phyloP scores from a whole-genome alignment of 192 early-diverging fungal genomes.

The Funneliformis mosseae region DNA sequence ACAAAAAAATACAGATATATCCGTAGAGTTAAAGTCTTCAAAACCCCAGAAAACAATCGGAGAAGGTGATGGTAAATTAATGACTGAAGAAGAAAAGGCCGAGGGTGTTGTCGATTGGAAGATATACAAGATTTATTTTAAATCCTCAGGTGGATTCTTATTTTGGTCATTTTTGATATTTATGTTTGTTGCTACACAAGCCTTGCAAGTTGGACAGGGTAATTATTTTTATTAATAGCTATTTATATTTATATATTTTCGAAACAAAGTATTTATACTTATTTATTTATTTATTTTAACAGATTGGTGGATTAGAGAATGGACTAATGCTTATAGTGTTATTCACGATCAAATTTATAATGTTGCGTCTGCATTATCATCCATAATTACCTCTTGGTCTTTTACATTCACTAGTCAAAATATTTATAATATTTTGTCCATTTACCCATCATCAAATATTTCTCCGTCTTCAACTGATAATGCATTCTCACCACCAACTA shows the following conservation, averaged over 20 bases:
- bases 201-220: slow-evolving; percentile 50
- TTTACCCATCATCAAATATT: neutral
- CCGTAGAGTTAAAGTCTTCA: slow-evolving; percentile 43
- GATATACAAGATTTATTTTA: slow-evolving; percentile 81
- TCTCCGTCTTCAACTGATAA: neutral
- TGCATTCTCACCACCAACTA: neutral
- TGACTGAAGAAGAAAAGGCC: slow-evolving; percentile 82
- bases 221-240: slow-evolving; percentile 61
- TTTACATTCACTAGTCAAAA: neutral
- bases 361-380: neutral
- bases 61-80: slow-evolving; percentile 62
- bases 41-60: slow-evolving; percentile 41
- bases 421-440: neutral
- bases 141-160: slow-evolving; percentile 63
- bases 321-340: slow-evolving; percentile 26
- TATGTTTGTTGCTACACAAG: slow-evolving; percentile 48
- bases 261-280: slow-evolving; percentile 7
- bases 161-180: slow-evolving; percentile 63
- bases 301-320: slow-evolving; percentile 34
- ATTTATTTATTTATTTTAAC: slow-evolving; percentile 4
- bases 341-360: neutral
- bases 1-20: slow-evolving; percentile 40
- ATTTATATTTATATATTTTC: too few species aligned
- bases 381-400: neutral
- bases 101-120: slow-evolving; percentile 73